These are phyloP conservation scores for Aspergillus sp. DNA, from an alignment of 2,329 filamentous ascomycete genomes.

Conservation along the genomic window DNA sequence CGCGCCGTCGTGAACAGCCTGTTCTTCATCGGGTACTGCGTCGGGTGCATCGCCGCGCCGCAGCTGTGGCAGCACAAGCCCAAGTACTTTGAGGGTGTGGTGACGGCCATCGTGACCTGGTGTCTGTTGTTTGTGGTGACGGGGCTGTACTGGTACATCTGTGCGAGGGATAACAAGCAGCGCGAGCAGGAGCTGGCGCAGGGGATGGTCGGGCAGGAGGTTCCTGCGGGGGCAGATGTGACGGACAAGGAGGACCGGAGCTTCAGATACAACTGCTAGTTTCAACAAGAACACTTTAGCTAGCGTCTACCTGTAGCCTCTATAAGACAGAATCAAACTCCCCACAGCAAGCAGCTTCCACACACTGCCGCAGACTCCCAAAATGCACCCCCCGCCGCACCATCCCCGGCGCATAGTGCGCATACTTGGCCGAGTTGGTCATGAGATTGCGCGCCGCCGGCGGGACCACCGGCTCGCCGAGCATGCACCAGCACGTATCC, in stretches of 20 bases:
- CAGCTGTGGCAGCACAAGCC: slow-evolving; percentile 49
- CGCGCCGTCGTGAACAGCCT: slow-evolving; percentile 45
- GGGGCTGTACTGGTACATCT: slow-evolving; percentile 36
- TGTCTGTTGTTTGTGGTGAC: slow-evolving; percentile 36
- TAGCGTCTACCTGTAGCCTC: too few species aligned
- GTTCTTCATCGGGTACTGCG: slow-evolving; percentile 52
- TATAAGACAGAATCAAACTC: neutral
- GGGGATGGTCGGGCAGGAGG: neutral
- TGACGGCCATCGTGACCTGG: slow-evolving; percentile 47
- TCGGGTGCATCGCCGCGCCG: slow-evolving; percentile 45
- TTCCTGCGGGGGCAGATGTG: neutral
- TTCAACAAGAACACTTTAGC: too few species aligned
- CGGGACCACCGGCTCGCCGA: slow-evolving; percentile 41
- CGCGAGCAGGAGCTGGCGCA: neutral
- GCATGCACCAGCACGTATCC: slow-evolving; percentile 52
- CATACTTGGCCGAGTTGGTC: slow-evolving; percentile 50
- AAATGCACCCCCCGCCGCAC: slow-evolving; percentile 24
- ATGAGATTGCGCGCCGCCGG: slow-evolving; percentile 30
- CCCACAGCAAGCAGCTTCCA: slow-evolving; percentile 23
- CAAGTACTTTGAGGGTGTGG: slow-evolving; percentile 45
- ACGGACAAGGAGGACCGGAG: neutral
- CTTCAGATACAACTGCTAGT: neutral
- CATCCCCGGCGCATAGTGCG: slow-evolving; percentile 39
- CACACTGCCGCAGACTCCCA: slow-evolving; percentile 24
- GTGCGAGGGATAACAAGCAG: slow-evolving; percentile 33